Conservation (phyloP, 2,329 filamentous ascomycete genomes). For the Aspergillus jensenii region DNA sequence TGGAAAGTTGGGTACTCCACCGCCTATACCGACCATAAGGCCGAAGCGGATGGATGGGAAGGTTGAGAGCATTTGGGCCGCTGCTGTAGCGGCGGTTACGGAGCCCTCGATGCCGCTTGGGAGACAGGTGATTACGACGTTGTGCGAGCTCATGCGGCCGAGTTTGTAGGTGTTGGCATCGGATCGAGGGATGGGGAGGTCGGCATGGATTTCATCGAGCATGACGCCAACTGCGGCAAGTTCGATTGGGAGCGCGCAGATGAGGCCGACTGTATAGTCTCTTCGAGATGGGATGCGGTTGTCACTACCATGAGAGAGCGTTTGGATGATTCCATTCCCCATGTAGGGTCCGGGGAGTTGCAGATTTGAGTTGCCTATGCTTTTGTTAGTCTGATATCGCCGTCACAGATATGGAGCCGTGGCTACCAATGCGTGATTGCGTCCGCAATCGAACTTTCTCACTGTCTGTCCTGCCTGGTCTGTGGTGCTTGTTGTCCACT, state of each 20-base stretch:
- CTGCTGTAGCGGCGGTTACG: conserved; percentile 15
- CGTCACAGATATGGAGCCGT: no score
- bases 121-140: conserved; percentile 9
- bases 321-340: no score
- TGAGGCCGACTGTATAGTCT: conserved; percentile 4
- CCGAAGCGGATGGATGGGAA: conserved; percentile 24
- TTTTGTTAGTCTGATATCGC: no score
- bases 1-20: conserved; percentile 23
- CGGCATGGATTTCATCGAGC: conserved; percentile 3
- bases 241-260: conserved; percentile 2
- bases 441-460: no score
- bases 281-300: no score
- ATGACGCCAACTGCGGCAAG: neutral
- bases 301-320: no score
- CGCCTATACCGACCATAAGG: conserved; percentile 48
- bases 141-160: conserved; percentile 8
- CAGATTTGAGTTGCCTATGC: no score
- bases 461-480: no score
- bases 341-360: no score
- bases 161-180: conserved; percentile 10
- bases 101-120: conserved; percentile 26
- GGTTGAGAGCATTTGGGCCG: conserved; percentile 15
- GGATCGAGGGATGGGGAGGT: neutral
- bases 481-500: no score
- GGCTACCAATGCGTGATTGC: no score